Conservation (phyloP, 148 eudicot genomes). For the Persicaria maculosa region DNA sequence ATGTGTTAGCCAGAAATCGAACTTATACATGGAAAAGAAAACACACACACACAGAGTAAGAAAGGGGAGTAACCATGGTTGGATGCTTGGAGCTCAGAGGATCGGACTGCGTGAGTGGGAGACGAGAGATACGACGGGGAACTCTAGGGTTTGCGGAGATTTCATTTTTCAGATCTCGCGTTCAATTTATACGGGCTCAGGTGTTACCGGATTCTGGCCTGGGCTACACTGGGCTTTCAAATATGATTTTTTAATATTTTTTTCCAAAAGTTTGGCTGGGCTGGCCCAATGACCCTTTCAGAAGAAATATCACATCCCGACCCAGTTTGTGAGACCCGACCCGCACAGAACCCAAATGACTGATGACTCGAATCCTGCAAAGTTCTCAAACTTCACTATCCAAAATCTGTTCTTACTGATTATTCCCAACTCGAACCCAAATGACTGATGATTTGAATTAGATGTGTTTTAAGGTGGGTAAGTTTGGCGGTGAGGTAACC, state of each 20-base stretch:
- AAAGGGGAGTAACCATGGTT: conserved; percentile 10
- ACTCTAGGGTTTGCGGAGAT: neutral
- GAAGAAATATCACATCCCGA: too few relatives aligned
- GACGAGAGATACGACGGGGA: neutral
- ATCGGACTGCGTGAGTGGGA: neutral
- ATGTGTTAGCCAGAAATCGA: neutral
- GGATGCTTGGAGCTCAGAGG: conserved; percentile 6
- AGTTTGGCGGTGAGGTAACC: too few relatives aligned
- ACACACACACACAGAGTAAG: neutral
- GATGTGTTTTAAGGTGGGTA: too few relatives aligned
- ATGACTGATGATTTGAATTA: too few relatives aligned
- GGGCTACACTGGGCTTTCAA: neutral
- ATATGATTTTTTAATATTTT: neutral
- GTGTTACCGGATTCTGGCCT: neutral
- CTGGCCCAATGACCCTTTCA: neutral
- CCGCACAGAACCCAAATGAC: too few relatives aligned
- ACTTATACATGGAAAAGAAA: neutral
- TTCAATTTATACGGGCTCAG: neutral
- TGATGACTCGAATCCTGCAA: too few relatives aligned
- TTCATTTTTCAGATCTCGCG: neutral
- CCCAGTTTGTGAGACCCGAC: too few relatives aligned
- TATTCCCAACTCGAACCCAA: too few relatives aligned
- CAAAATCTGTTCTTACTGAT: too few relatives aligned
- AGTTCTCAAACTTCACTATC: too few relatives aligned
- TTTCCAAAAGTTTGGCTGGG: neutral